phyloP scores from a whole-genome alignment of 768 basidiomycete genomes.

The Phylloporus sp. region DNA sequence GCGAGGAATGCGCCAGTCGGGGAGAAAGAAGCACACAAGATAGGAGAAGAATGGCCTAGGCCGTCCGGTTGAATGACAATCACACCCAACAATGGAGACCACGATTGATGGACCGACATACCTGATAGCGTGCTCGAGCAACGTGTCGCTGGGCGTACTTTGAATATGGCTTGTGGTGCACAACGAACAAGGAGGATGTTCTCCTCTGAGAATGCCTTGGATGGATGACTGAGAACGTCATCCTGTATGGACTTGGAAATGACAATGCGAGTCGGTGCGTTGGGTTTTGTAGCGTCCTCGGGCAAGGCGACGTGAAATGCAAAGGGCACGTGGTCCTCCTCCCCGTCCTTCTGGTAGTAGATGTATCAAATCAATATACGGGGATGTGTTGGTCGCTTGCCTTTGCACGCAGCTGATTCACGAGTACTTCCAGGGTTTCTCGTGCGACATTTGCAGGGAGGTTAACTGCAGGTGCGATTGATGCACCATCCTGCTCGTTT shows the following conservation, averaged over 20 bases:
- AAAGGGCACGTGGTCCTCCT: constrained; percentile 92
- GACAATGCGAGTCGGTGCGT: constrained; percentile 69
- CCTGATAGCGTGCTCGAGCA: constrained; percentile 92
- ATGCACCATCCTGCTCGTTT: constrained; percentile 76
- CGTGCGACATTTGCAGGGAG: constrained; percentile 83
- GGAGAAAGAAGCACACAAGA: constrained; percentile 92
- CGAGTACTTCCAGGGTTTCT: constrained; percentile 81
- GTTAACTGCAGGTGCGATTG: constrained; percentile 84
- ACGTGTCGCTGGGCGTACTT: constrained; percentile 87
- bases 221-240: constrained; percentile 74
- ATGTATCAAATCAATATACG: constrained; percentile 7
- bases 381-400: constrained; percentile 39
- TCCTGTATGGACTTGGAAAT: constrained; percentile 80
- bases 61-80: constrained; percentile 3
- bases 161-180: constrained; percentile 93
- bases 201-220: constrained; percentile 74
- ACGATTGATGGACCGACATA: constrained; percentile 29
- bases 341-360: constrained; percentile 28
- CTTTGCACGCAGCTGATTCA: constrained; percentile 79
- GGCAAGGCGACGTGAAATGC: constrained; percentile 82
- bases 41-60: constrained; percentile 85
- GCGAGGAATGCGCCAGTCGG: constrained; percentile 89
- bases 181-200: constrained; percentile 86
- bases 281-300: constrained; percentile 44
- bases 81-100: constrained; percentile 1